Percentiles rank a stretch among this genome's conserved stretches.
Conservation (phyloP, 106 monocot genomes). For the Cymbidium sinense region DNA sequence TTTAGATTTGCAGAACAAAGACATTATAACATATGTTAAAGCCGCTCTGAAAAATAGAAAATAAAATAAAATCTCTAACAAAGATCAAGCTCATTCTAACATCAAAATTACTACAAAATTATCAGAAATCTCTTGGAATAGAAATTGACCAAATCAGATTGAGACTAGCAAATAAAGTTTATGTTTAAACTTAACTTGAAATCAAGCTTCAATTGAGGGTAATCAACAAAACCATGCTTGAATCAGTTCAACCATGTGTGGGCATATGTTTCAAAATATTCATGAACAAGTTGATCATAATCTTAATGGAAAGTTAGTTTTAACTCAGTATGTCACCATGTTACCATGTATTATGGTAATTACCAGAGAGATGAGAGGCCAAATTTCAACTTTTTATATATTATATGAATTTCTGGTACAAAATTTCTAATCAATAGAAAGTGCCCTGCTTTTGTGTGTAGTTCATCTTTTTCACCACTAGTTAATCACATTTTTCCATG, state of each 20-base stretch:
- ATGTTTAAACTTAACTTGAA: not conserved
- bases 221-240: not conserved
- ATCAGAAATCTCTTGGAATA: not conserved
- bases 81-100: not conserved
- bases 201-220: not conserved
- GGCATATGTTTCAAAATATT: not conserved
- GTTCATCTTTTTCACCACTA: not conserved
- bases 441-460: too few species aligned
- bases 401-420: not conserved
- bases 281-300: not conserved
- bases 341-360: not conserved
- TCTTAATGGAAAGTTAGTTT: not conserved
- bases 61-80: not conserved
- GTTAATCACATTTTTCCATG: not conserved
- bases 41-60: not conserved
- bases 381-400: not conserved
- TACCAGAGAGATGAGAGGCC: too few species aligned
- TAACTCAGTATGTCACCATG: not conserved
- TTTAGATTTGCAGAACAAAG: too few species aligned
- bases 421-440: too few species aligned
- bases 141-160: not conserved
- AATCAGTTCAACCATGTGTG: not conserved
- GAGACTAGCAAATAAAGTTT: not conserved
- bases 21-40: too few species aligned
- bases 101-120: not conserved